phyloP scores from a whole-genome alignment of 805 yeast species.

The Schwanniomyces sp. region DNA sequence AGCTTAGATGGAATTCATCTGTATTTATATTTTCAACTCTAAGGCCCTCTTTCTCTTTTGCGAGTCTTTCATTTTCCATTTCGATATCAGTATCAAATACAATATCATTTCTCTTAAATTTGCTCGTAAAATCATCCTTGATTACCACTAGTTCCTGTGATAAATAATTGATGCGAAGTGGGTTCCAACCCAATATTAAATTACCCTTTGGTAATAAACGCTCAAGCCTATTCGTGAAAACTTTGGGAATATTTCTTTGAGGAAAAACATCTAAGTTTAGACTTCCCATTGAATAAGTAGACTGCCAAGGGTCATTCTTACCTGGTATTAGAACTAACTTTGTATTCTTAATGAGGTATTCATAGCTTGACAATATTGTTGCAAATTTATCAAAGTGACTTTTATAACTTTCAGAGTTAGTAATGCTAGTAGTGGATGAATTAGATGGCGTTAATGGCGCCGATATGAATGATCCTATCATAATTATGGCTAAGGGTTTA shows the following conservation, averaged over 20 bases:
- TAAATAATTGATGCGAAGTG: slow-evolving; percentile 72
- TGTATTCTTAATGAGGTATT: slow-evolving; percentile 49
- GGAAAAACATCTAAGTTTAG: slow-evolving; percentile 49
- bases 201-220: slow-evolving; percentile 39
- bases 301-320: slow-evolving; percentile 90
- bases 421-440: slow-evolving; percentile 47
- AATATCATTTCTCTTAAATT: slow-evolving; percentile 71
- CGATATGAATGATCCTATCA: slow-evolving; percentile 80
- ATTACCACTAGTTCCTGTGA: slow-evolving; percentile 79
- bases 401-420: slow-evolving; percentile 59
- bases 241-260: slow-evolving; percentile 63
- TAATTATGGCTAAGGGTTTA: slow-evolving; percentile 65
- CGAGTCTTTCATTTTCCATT: slow-evolving; percentile 24
- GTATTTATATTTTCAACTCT: slow-evolving; percentile 14
- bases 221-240: slow-evolving; percentile 68
- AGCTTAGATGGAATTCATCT: slow-evolving; percentile 28
- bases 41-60: slow-evolving; percentile 19
- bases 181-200: slow-evolving; percentile 59
- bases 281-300: slow-evolving; percentile 61
- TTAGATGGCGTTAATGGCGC: slow-evolving; percentile 60
- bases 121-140: slow-evolving; percentile 70
- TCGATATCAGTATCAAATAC: slow-evolving; percentile 45
- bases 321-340: slow-evolving; percentile 83
- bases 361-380: slow-evolving; percentile 57
- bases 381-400: slow-evolving; percentile 75